Base-by-base conservation (phyloP, 305 asterid genomes). In the Fraxinus nigra region DNA sequence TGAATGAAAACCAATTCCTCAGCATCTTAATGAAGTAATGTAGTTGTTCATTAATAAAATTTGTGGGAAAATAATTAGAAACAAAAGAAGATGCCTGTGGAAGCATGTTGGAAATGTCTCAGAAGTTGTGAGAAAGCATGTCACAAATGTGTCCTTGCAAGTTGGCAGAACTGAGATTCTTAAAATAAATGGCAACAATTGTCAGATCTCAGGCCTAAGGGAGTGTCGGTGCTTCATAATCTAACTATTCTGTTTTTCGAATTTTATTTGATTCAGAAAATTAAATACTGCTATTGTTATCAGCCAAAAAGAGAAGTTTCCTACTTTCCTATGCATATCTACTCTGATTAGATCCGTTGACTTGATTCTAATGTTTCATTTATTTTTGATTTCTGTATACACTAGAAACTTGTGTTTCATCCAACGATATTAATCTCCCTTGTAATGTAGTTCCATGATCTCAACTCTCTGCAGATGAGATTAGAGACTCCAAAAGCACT, bases 381-480 rank as follows among this genome's bases (percentile, higher is more conserved):
- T 32, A 32, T 16, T 70, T 30, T 20, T 70, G 11, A 70, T 70
- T 70, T 70, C n/a, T 70, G 38, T 16, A 16, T 32, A 16, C 20
- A 16, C 26, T 70, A 10, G 75, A 33, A 70, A 32, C 40, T 33
- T 69, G 7, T 56, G 30, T 61, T 67, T 82, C 80, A 34, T 26
- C 59, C 38, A 8, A n/a, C 56, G 59, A 76, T 40, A 26, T 82
- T 37, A 46, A 75, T 75, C 37, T 59, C 59, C 82, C 43, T 73
- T 54, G 83, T 63, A 43, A 46, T 69, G 80, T 40, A 14, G 83
- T 77, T 61, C 82, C 75, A 70, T 77, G 70, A 74, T 61, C 67
- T 75, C 78, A 82, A 76, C 80, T 82, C 40, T 67, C 75, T 84
- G 87, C 95, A 92, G 98, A 87, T 72, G 93, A 85, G 48, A 84